Base-by-base conservation (phyloP, 345 rosid species). In the Passiflora organensis region DNA sequence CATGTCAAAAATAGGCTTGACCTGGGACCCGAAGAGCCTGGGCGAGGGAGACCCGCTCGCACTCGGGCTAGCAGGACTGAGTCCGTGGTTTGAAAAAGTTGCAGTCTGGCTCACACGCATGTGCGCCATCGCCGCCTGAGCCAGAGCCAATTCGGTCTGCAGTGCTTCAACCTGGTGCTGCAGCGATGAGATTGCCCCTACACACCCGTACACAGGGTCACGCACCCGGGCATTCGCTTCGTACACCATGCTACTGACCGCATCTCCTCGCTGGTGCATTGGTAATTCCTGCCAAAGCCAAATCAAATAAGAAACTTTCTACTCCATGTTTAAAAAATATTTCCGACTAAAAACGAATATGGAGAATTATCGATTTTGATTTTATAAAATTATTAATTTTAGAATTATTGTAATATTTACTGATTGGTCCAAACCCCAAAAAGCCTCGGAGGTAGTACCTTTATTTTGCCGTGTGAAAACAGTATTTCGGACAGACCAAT, bases 161-260 rank as follows among this genome's bases (percentile, higher is more conserved):
- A 90, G 85, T 10, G 70, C 56, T 68, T 87, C 87, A 6, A 90
- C 80, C 50, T 90, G 91, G 47, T 67, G 81, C n/a, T 90, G 95
- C 36, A 90, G 62, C 2, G 87, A 82, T 0, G 89, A 83, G 20
- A 91, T 87, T 49, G 87, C 89, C 32, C 97, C 91, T 2, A 87
- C 96, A 16, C 97, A 85, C 6, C 97, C 97, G 21, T 91, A 91
- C 6, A 91, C 94, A 0, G 97, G 97, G 54, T 91, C 91, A 0
- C 95, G 84, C 16, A 87, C 70, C 70, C 97, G 78, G 2, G 97
- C 97, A 39, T 76, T 85, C 3, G 97, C 97, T 58, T 91, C 97
- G 37, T 91, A 91, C 64, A 87, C 95, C 83, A 91, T 85, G 36
- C 94, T 80, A 44, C 89, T 85, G 72, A 91, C 97, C 16, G 97